Base-by-base conservation (phyloP, 495 filamentous ascomycete species). In the Penicillium arizonense region DNA sequence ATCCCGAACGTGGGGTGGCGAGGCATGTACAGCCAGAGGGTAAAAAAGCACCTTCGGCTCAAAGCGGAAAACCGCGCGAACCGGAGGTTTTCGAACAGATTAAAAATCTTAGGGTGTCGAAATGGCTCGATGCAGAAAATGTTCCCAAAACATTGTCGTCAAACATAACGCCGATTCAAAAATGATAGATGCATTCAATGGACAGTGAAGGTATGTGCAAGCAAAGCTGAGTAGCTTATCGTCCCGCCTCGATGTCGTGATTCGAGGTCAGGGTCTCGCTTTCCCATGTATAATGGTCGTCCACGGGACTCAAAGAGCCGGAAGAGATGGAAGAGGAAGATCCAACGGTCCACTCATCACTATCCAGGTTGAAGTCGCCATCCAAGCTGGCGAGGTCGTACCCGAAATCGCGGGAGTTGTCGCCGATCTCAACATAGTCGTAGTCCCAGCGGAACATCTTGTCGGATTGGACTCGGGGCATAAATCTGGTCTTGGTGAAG, bases 381-480 rank as follows among this genome's bases (percentile, higher is more conserved):
- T 84, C 81, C 11, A 82, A 67, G 44, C 75, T 75, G 36, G 77
- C 74, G 44, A 83, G 63, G 48, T 77, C 80, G 56, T 87, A 88
- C 12, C 73, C 78, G 48, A 77, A 77, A 16, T 76, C 74, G 20
- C 75, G 74, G 7, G 74, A 64, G 38, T 73, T 68, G 46, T 87
- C 83, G 45, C 93, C 93, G 39, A 84, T 65, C 67, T 97, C 92
- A 40, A 91, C 83, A 59, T 94, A 96, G 65, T 97, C 92, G 72
- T 97, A 97, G 59, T 96, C 87, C 93, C 93, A 97, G 32, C 92
- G 84, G 69, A 87, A 89, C 52, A 75, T 82, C 78, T 96, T 96
- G 70, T 89, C 90, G 28, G 72, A 59, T 68, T 97, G 92, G 35
- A 84, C 73, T 21, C 90, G 81, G 1, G 93, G 90, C 12, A 97